phyloP scores from a whole-genome alignment of 495 filamentous ascomycete species.

The Xylaria acuta region DNA sequence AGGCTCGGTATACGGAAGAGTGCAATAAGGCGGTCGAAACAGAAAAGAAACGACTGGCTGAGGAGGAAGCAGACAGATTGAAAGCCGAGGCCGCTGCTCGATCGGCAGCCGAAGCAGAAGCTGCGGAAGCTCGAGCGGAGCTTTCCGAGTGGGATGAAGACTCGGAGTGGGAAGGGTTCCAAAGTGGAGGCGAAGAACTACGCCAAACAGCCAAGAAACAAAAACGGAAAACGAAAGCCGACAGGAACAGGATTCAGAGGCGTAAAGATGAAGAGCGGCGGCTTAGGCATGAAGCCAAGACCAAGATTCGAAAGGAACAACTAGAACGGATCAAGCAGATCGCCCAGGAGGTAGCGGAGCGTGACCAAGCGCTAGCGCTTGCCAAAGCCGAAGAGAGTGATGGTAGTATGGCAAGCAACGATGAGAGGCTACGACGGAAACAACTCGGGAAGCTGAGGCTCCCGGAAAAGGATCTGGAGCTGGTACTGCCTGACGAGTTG shows the following conservation, averaged over 20 bases:
- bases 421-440: slow-evolving; percentile 72
- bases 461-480: slow-evolving; percentile 80
- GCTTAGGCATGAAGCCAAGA: slow-evolving; percentile 70
- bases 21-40: slow-evolving; percentile 78
- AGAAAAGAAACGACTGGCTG: slow-evolving; percentile 77
- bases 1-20: slow-evolving; percentile 71
- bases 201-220: slow-evolving; percentile 73
- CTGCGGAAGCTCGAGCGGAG: slow-evolving; percentile 70
- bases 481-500: slow-evolving; percentile 91
- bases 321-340: slow-evolving; percentile 69
- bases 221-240: slow-evolving; percentile 80
- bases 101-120: slow-evolving; percentile 65
- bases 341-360: slow-evolving; percentile 64
- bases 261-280: slow-evolving; percentile 84
- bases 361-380: slow-evolving; percentile 45
- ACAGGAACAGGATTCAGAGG: slow-evolving; percentile 85
- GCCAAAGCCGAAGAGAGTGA: slow-evolving; percentile 50
- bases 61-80: slow-evolving; percentile 65
- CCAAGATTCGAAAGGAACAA: slow-evolving; percentile 74
- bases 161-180: slow-evolving; percentile 85
- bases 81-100: slow-evolving; percentile 59
- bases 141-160: slow-evolving; percentile 78
- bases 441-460: slow-evolving; percentile 79
- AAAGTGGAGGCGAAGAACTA: slow-evolving; percentile 68
- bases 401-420: slow-evolving; percentile 55